Base-by-base conservation (phyloP, 2,329 filamentous ascomycete species). In the Phoma sp. region DNA sequence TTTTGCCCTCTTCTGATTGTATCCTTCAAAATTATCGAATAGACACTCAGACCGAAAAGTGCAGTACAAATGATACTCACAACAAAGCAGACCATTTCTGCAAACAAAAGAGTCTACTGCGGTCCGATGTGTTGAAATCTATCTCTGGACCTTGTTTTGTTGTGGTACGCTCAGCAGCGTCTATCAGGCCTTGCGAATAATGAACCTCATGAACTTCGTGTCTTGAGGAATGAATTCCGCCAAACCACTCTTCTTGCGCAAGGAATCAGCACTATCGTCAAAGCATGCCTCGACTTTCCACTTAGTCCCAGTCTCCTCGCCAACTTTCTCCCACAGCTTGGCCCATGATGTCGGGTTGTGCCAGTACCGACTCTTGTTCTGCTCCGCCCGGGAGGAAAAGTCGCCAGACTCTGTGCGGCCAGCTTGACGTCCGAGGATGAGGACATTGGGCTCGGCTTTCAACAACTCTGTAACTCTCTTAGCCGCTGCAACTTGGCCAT, bases 351-450 rank as follows among this genome's bases (percentile, higher is more conserved):
- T 70, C 7, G 52, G 56, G 49, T 77, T 73, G 51, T 79, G 77
- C 56, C 70, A 65, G 53, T 65, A 79, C 52, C 70, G 64, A 14
- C 43, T 60, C 43, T 55, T 59, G 4, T 50, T 45, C 23, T 55
- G 59, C 22, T 65, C 60, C 1, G 63, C 44, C 13, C 58, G 40
- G n/a, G 55, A 51, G 13, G 44, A 30, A n/a, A 61, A 63, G 27
- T 64, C 66, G 6, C 69, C 70, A 11, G 74, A 57, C 27, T 69
- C 49, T 13, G 62, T 45, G 45, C 66, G 68, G 6, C 74, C 75
- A 11, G 73, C 66, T 50, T 78, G 75, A 14, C 75, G 61, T 13
- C 78, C 78, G 39, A 79, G 56, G 4, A 79, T 52, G 24, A 80
- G 48, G 9, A 68, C 68, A 13, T 69, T 74, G 32, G 68, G 55